Percentiles rank a stretch among this genome's conserved stretches.
Conservation (phyloP, 1,284 basidiomycete genomes). For the Puccinia novopanici region DNA sequence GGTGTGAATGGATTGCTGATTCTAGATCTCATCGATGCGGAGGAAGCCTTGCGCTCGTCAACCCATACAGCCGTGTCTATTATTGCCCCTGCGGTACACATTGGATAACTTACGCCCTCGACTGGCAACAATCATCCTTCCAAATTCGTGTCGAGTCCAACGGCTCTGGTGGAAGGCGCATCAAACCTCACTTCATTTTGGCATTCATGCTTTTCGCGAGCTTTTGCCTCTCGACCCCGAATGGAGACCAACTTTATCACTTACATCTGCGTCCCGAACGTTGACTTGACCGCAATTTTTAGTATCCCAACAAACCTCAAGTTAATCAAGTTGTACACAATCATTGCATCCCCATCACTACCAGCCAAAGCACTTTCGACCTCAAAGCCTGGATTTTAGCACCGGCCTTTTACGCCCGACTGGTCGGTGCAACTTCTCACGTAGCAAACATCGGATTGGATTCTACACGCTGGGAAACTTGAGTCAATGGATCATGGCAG, state of each 20-base stretch:
- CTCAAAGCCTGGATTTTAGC: slow-evolving; percentile 26
- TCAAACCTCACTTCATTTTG: slow-evolving; percentile 34
- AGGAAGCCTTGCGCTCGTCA: slow-evolving; percentile 3
- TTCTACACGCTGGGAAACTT: slow-evolving; percentile 32
- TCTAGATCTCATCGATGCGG: slow-evolving; percentile 33
- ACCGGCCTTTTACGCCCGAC: slow-evolving; percentile 10
- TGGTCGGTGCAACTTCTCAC: not conserved
- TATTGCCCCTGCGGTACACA: slow-evolving; percentile 9
- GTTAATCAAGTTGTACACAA: slow-evolving; percentile 34
- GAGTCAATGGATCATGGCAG: not conserved
- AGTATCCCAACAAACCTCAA: slow-evolving; percentile 30
- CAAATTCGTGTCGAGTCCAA: slow-evolving; percentile 5
- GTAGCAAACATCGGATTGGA: slow-evolving; percentile 25
- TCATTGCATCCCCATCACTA: slow-evolving; percentile 9
- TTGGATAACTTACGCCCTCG: slow-evolving; percentile 16
- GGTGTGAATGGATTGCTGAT: slow-evolving; percentile 30
- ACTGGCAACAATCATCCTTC: not conserved
- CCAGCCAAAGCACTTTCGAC: not conserved
- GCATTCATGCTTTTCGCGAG: slow-evolving; percentile 15
- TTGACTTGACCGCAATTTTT: slow-evolving; percentile 4
- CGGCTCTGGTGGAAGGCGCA: slow-evolving; percentile 30
- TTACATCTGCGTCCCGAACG: slow-evolving; percentile 19
- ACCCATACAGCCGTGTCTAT: not conserved
- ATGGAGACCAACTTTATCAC: slow-evolving; percentile 32
- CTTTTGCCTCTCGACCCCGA: slow-evolving; percentile 8